Evolutionary conservation across 2,329 filamentous ascomycete species (phyloP), one percentile per base, ranked within the genome.

Genomic region (Penicillium sp.): DNA sequence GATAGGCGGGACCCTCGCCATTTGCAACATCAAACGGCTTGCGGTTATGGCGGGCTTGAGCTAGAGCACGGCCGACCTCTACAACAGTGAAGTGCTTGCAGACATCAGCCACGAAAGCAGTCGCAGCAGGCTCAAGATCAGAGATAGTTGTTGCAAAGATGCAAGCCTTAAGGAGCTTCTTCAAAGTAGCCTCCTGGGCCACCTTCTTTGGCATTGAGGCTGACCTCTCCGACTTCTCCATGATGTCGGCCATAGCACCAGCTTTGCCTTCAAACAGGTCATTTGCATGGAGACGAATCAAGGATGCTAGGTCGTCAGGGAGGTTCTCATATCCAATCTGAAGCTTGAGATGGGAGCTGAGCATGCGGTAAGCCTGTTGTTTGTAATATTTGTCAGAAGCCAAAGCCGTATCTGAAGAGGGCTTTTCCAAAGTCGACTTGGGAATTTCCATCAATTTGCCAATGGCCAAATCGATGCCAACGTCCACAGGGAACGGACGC

Each of bases 11-110:
- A 0, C 94, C 94, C 67, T 99, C 94, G 16, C 94, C 92, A 36
- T 87, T 85, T 45, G 85, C 83, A 3, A 94, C 89, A 66, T 96
- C 86, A 65, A 99, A 99, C 0, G 87, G 83, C 57, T 87, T 89
- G 52, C 79, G 84, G 51, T 79, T 84, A 60, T 92, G 88, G 72
- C 93, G 92, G 57, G 88, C 76, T 51, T 91, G 86, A 18, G 90
- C 85, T 31, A 97, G 79, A n/a, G 91, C 87, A 52, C 87, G 85
- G 8, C 92, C 93, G 23, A 99, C 80, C 70, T 99, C 94, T 28
- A 99, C 77, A 42, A 99, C 83, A 2, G 91, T 88, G 61, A 99
- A 93, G 70, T 99, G 95, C 47, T 87, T 86, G 65, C 90, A 95
- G 9, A 96, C 78, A 65, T 94, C 89, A 42, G 85, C 79, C 23